Base-by-base conservation (phyloP, 108 stramenopile genomes). In the Skeletonema tropicum region DNA sequence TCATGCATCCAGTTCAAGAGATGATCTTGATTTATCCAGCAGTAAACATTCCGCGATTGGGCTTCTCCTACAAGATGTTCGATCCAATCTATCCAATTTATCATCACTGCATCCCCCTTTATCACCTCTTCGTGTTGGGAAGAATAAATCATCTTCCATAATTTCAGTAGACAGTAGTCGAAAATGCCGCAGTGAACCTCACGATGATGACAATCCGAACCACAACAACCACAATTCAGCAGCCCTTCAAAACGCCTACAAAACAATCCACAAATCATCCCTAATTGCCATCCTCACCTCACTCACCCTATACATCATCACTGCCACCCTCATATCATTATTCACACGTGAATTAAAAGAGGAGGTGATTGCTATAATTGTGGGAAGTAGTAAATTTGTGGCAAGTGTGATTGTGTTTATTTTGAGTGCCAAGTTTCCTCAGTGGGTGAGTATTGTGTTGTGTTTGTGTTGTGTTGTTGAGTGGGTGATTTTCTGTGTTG, bases 361-460 rank as follows among this genome's bases (percentile, higher is more conserved):
- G 4, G 74, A 74, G 39, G 80, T 81, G 8, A 48, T 70, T 35
- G 73, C 69, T 11, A 66, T 81, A 60, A 57, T 74, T 39, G 60
- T 52, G 10, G 80, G 80, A 3, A 42, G 57, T n/a, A 65, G 73
- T 38, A 64, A 74, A 39, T 74, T 74, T 64, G 45, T 81, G 21
- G 42, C 69, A 12, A 41, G 60, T 33, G 14, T 64, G 30, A 38
- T 81, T 52, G 31, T 73, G 49, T 67, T 74, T 6, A 81, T 81
- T 52, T 55, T 81, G 36, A 64, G 59, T 35, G 73, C 73, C 33
- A 81, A 74, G 80, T 42, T 81, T 64, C 80, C 80, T 63, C 80
- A 81, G 52, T 81, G 80, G 80, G 80, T 81, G 64, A 81, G 80
- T 66, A 3, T n/a, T 29, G 57, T 29, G n/a, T n/a, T 59, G 33